Base-by-base conservation (phyloP, 106 monocot species). In the Phalaenopsis equestris region DNA sequence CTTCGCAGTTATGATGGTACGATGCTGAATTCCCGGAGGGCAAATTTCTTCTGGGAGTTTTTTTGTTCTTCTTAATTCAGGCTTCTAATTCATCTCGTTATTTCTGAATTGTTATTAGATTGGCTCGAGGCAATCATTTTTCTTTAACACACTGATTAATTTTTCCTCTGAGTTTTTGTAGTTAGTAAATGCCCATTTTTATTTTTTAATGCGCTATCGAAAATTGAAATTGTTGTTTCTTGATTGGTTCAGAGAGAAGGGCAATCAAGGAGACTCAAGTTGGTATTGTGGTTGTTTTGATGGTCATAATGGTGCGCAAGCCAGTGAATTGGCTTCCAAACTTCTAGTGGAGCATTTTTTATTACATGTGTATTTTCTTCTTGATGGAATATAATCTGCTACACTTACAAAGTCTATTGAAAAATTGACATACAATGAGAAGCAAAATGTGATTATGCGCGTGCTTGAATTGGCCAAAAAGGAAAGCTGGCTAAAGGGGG, bases 221-320 rank as follows among this genome's bases (percentile, higher is more conserved):
- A 0, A 8, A 12, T 70, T 70, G 70, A 39, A 0, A 8, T 70
- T 38, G 19, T 74, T 45, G 45, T n/a, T 10, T 45, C 3, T 84
- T 75, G 12, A 67, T 49, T 85, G 78, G 46, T 42, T 18, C 84
- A 95, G 92, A 87, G 70, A 84, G 81, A 73, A 84, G 67, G 23
- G 86, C 88, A 38, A 77, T 90, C 38, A 90, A 86, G 84, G 84
- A 95, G 77, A 82, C 86, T 17, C 84, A 75, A 80, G 91, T 93
- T 72, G 88, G 88, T 21, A 80, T 96, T 56, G 78, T 87, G 46
- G 96, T 91, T 11, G 83, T 96, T 96, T 96, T 87, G 96, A 96
- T 85, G 96, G 96, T 48, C 93, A 96, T 52, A 96, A 93, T 84
- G 96, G 96, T 39, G 86, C 83, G 41, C 91, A 96, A 86, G 96